These are phyloP conservation scores for Phytopythium oedochilum DNA, from an alignment of 352 stramenopile species.

Conservation along the genomic window DNA sequence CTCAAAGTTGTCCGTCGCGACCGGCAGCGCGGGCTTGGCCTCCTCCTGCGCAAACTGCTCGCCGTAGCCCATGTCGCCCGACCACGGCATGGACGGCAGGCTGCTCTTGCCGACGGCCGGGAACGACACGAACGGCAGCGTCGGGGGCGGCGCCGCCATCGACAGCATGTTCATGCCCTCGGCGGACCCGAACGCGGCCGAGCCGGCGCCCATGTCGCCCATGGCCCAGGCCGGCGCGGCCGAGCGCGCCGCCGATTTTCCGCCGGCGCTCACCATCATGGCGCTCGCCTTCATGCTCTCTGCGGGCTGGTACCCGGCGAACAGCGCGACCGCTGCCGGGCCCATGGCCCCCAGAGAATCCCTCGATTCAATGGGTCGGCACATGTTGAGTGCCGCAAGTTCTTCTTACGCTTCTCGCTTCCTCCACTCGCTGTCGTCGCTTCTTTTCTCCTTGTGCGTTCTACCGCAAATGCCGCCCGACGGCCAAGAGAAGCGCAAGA, in stretches of 20 bases:
- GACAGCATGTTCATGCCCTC: constrained; percentile 57
- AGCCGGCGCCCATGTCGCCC: constrained; percentile 14
- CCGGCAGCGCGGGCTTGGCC: constrained; percentile 19
- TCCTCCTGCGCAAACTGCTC: constrained; percentile 39
- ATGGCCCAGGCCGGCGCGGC: constrained; percentile 9
- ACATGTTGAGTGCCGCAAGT: constrained; percentile 37
- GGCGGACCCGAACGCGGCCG: constrained; percentile 13
- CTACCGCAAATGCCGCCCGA: constrained; percentile 11
- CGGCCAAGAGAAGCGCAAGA: constrained; percentile 8
- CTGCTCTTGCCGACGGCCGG: constrained; percentile 28
- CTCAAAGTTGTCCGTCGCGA: constrained; percentile 41
- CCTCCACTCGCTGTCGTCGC: constrained; percentile 13
- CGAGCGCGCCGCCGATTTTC: constrained; percentile 18
- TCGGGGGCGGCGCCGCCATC: constrained; percentile 51
- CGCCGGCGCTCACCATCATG: constrained; percentile 20
- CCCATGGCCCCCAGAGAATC: constrained; percentile 81
- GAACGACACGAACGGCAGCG: constrained; percentile 70
- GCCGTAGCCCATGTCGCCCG: constrained; percentile 27
- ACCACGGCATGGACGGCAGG: constrained; percentile 54
- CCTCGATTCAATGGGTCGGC: constrained; percentile 77
- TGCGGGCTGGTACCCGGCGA: constrained; percentile 67
- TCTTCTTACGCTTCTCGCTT: constrained; percentile 5
- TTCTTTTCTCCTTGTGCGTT: constrained; percentile 28
- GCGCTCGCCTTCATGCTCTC: constrained; percentile 25
- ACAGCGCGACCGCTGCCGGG: constrained; percentile 63